A percentile compares a stretch with the other conserved stretches of the same genome.
phyloP scores from a whole-genome alignment of 805 yeast genomes.

The Kodamaea laetipori region DNA sequence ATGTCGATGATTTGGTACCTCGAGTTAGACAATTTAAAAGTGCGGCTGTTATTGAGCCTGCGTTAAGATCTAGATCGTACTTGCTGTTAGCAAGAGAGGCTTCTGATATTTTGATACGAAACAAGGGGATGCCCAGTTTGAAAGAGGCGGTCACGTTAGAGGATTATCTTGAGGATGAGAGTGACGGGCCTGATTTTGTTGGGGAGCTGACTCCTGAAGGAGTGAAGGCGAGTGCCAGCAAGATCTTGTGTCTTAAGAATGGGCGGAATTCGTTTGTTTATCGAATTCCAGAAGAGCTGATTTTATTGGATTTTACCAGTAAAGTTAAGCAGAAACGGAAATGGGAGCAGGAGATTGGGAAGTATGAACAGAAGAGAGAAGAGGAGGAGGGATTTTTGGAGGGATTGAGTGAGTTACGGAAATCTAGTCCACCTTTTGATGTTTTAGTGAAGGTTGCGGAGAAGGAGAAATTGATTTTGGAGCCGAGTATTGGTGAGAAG shows the following conservation, averaged over 20 bases:
- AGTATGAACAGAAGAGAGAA: slow-evolving; percentile 19
- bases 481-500: too few species aligned
- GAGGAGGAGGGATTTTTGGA: slow-evolving; percentile 25
- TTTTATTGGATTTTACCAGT: slow-evolving; percentile 60
- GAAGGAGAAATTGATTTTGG: neutral
- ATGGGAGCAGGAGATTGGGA: slow-evolving; percentile 25
- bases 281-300: slow-evolving; percentile 66
- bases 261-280: slow-evolving; percentile 49
- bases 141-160: slow-evolving; percentile 1
- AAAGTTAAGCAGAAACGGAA: slow-evolving; percentile 20
- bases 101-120: slow-evolving; percentile 8
- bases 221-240: slow-evolving; percentile 23
- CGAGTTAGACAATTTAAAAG: slow-evolving; percentile 51
- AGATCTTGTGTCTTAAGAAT: slow-evolving; percentile 22
- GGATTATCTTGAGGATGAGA: slow-evolving; percentile 4
- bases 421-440: slow-evolving; percentile 48
- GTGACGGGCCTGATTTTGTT: neutral
- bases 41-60: slow-evolving; percentile 56
- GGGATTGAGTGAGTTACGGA: slow-evolving; percentile 31
- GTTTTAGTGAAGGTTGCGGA: slow-evolving; percentile 48
- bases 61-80: slow-evolving; percentile 22
- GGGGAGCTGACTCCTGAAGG: slow-evolving; percentile 19
- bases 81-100: neutral
- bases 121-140: neutral
- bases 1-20: slow-evolving; percentile 54